Conservation (phyloP, 805 yeast species). For the Barnettozyma botsteinii region DNA sequence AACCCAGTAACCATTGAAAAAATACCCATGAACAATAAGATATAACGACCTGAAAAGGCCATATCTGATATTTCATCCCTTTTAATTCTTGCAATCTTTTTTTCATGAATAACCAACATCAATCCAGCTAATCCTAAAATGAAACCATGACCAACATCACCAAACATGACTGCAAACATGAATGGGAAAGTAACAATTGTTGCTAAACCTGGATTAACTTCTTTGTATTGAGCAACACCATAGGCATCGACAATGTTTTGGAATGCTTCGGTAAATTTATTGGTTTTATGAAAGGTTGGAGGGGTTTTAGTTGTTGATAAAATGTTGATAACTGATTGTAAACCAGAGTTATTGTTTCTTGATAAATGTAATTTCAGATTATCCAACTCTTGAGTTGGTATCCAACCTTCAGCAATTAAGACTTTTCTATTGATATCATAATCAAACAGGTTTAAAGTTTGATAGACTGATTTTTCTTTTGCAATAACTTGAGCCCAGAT, state of each 20-base stretch:
- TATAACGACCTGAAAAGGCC: conserved; percentile 93
- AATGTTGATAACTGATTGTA: conserved; percentile 49
- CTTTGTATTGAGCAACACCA: conserved; percentile 89
- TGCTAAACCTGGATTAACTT: conserved; percentile 93
- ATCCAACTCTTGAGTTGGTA: conserved; percentile 72
- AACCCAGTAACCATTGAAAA: conserved; percentile 96
- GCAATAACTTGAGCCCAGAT: conserved; percentile 64
- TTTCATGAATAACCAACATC: conserved; percentile 67
- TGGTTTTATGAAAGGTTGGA: conserved; percentile 90
- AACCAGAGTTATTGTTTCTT: conserved; percentile 66
- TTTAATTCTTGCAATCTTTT: conserved; percentile 57
- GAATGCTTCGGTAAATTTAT: conserved; percentile 89
- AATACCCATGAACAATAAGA: conserved; percentile 83
- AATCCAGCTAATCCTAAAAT: conserved; percentile 71
- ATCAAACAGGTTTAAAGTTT: conserved; percentile 73
- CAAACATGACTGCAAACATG: conserved; percentile 99
- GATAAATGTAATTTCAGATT: conserved; percentile 55
- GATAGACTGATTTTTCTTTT: conserved; percentile 82
- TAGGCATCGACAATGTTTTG: conserved; percentile 93
- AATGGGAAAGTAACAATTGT: conserved; percentile 95
- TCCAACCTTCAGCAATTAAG: conserved; percentile 95
- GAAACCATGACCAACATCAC: conserved; percentile 95
- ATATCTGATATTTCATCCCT: conserved; percentile 94
- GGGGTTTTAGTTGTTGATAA: conserved; percentile 70
- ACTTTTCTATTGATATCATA: conserved; percentile 71